Evolutionary conservation across 1,284 basidiomycete genomes (phyloP).

Genomic region (Ceratobasidium sp.): DNA sequence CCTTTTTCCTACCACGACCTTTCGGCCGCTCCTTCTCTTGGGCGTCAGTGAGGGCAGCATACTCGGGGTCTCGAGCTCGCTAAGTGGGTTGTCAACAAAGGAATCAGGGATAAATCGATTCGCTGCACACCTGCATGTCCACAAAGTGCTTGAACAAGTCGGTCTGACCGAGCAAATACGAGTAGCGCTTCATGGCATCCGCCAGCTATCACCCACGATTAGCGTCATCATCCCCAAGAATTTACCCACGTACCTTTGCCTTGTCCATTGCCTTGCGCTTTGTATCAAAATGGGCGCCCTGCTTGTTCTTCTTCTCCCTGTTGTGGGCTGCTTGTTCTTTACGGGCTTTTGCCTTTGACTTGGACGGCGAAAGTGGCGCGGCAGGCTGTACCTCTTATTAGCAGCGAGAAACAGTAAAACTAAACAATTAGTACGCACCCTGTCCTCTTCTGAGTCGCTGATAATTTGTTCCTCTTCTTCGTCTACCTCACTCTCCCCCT

Average conservation of each 20-base stretch:
- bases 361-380: conserved; percentile 52
- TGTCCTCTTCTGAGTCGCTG: conserved; percentile 29
- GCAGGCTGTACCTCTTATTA: conserved; percentile 45
- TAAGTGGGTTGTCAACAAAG: conserved; percentile 50
- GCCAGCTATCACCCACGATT: conserved; percentile 66
- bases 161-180: conserved; percentile 92
- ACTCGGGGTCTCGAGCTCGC: conserved; percentile 92
- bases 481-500: conserved; percentile 65
- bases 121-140: conserved; percentile 79
- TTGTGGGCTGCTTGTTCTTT: conserved; percentile 53
- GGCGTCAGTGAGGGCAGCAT: conserved; percentile 84
- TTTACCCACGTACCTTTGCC: conserved; percentile 62
- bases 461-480: conserved; percentile 52
- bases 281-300: conserved; percentile 68
- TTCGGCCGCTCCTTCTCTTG: conserved; percentile 73
- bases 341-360: conserved; percentile 44
- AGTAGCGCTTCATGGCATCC: conserved; percentile 95
- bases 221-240: conserved; percentile 33
- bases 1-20: conserved; percentile 81
- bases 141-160: conserved; percentile 97
- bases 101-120: neutral
- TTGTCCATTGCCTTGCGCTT: conserved; percentile 83
- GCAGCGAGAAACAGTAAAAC: conserved; percentile 38
- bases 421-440: conserved; percentile 43
- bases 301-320: conserved; percentile 61